Evolutionary conservation across 2,329 filamentous ascomycete species (phyloP).

Genomic region (Pseudomassariella vexata): DNA sequence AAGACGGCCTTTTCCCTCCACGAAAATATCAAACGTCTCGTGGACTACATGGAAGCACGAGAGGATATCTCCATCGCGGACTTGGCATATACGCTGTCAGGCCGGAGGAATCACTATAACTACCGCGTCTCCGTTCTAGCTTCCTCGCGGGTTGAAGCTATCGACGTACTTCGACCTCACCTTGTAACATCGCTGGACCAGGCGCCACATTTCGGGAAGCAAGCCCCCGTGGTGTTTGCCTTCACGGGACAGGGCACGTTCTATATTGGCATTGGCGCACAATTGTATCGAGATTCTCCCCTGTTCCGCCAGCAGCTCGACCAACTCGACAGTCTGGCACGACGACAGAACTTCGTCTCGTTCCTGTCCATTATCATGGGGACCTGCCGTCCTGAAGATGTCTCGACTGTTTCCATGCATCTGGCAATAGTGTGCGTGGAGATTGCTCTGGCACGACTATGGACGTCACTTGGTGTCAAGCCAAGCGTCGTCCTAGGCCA

Average conservation of each 20-base stretch:
- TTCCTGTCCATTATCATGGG: constrained; percentile 38
- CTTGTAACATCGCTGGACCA: too few relatives aligned
- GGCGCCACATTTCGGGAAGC: constrained; percentile 12
- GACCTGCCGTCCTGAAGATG: constrained; percentile 26
- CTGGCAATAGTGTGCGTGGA: constrained; percentile 26
- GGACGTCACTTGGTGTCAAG: constrained; percentile 27
- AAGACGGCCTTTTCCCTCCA: constrained; percentile 36
- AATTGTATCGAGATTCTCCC: constrained; percentile 24
- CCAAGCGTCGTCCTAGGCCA: constrained; percentile 35
- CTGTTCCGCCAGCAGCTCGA: constrained; percentile 27
- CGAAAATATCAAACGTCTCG: constrained; percentile 40
- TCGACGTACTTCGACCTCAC: too few relatives aligned
- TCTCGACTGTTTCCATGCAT: constrained; percentile 24
- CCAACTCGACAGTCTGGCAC: constrained; percentile 23
- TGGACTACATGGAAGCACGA: constrained; percentile 35
- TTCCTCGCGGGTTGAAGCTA: too few relatives aligned
- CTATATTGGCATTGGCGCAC: constrained; percentile 20
- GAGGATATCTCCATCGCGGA: too few relatives aligned
- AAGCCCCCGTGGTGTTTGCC: constrained; percentile 35
- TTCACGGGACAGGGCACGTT: constrained; percentile 16
- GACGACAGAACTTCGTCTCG: constrained; percentile 27
- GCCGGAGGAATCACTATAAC: too few relatives aligned
- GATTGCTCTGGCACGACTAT: constrained; percentile 29
- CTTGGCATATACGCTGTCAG: too few relatives aligned
- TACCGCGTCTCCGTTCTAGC: too few relatives aligned